Conservation (phyloP, 257 asterid genomes). For the Penstemon davidsonii region DNA sequence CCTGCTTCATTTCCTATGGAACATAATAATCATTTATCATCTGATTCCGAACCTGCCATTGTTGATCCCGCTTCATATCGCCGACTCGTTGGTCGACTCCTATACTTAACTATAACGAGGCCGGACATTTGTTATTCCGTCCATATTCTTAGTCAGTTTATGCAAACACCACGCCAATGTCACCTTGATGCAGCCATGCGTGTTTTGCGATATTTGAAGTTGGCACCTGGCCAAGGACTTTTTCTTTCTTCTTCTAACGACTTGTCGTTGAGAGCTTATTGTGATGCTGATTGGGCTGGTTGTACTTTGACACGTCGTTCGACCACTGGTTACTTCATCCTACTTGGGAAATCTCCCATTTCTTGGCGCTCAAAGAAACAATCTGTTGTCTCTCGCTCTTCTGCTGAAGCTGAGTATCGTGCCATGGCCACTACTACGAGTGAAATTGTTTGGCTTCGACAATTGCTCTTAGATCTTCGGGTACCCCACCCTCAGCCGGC, state of each 20-base stretch:
- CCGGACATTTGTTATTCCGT: background rate
- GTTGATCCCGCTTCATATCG: background rate
- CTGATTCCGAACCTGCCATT: too few species aligned
- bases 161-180: background rate
- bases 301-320: background rate
- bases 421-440: background rate
- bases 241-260: background rate
- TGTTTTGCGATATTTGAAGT: background rate
- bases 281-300: slow-evolving; percentile 11
- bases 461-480: background rate
- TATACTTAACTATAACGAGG: background rate
- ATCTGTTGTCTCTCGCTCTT: background rate
- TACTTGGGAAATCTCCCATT: background rate
- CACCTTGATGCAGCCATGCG: background rate
- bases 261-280: background rate
- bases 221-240: background rate
- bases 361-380: background rate
- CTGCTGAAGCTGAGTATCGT: slow-evolving; percentile 1
- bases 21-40: too few species aligned
- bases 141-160: slow-evolving; percentile 10
- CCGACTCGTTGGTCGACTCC: background rate
- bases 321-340: background rate
- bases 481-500: background rate
- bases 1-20: too few species aligned
- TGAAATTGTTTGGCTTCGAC: background rate